Percentiles rank a stretch among this genome's conserved stretches.
These are phyloP conservation scores for Pseudonitzschia multistriata DNA, from an alignment of 108 stramenopile species.

Conservation along the genomic window DNA sequence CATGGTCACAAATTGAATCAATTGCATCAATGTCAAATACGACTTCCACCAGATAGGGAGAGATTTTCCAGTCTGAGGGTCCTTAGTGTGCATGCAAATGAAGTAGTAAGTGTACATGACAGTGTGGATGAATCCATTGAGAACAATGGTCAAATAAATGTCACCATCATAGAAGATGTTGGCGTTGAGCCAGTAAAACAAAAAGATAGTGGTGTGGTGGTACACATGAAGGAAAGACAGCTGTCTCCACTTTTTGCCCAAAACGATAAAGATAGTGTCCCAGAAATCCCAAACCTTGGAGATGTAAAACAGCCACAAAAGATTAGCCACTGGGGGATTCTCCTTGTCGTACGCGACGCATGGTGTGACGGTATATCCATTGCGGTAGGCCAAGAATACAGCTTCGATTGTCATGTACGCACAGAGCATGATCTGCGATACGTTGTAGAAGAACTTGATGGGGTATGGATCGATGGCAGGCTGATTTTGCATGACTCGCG, in stretches of 20 bases:
- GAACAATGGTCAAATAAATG: constrained; percentile 92
- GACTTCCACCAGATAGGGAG: constrained; percentile 98
- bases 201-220: constrained; percentile 98
- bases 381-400: constrained; percentile 84
- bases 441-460: constrained; percentile 97
- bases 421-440: constrained; percentile 96
- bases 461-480: constrained; percentile 87
- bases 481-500: constrained; percentile 56
- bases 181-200: constrained; percentile 97
- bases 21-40: constrained; percentile 89
- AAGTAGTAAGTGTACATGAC: constrained; percentile 99
- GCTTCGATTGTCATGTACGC: constrained; percentile 99
- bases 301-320: constrained; percentile 98
- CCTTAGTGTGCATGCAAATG: constrained; percentile 97
- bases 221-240: constrained; percentile 99
- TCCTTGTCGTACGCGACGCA: constrained; percentile 77
- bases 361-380: constrained; percentile 79
- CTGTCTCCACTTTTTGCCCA: constrained; percentile 98
- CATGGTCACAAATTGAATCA: constrained; percentile 98
- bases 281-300: constrained; percentile 98
- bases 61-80: constrained; percentile 78
- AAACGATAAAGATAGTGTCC: constrained; percentile 98
- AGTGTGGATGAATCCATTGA: constrained; percentile 99
- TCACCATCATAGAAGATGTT: constrained; percentile 94
- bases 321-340: constrained; percentile 83